These are phyloP conservation scores for Claviceps capensis DNA, from an alignment of 2,329 filamentous ascomycete genomes.

Conservation along the genomic window DNA sequence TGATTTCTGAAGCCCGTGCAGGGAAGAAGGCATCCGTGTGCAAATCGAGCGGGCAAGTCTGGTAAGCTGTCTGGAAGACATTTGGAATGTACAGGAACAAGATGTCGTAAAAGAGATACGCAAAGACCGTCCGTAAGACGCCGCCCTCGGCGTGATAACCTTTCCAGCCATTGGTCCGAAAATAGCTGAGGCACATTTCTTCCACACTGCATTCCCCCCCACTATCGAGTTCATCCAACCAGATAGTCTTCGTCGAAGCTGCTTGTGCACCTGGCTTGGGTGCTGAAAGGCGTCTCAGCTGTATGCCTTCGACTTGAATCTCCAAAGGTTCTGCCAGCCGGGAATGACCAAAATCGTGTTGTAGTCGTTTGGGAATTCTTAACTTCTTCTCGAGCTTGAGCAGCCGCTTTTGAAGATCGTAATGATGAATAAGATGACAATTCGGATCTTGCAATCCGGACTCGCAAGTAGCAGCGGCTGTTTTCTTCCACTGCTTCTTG, in stretches of 20 bases:
- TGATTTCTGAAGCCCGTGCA: slow-evolving; percentile 76
- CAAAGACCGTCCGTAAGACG: slow-evolving; percentile 81
- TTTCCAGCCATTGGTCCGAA: slow-evolving; percentile 75
- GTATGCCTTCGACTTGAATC: slow-evolving; percentile 62
- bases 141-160: slow-evolving; percentile 90
- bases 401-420: slow-evolving; percentile 89
- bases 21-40: slow-evolving; percentile 89
- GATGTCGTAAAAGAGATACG: slow-evolving; percentile 85
- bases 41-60: slow-evolving; percentile 85
- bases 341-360: slow-evolving; percentile 88
- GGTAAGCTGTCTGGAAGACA: slow-evolving; percentile 91
- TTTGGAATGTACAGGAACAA: slow-evolving; percentile 89
- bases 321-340: slow-evolving; percentile 62
- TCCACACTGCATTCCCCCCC: slow-evolving; percentile 75
- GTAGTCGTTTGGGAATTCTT: slow-evolving; percentile 67
- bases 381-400: slow-evolving; percentile 77
- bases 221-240: slow-evolving; percentile 64
- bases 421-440: slow-evolving; percentile 86
- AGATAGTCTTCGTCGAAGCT: slow-evolving; percentile 61
- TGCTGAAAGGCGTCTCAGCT: slow-evolving; percentile 49
- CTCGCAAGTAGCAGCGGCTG: slow-evolving; percentile 71
- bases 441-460: slow-evolving; percentile 72
- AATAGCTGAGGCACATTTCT: slow-evolving; percentile 82
- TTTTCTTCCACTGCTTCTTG: slow-evolving; percentile 71
- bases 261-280: slow-evolving; percentile 24